phyloP scores from a whole-genome alignment of 2,329 filamentous ascomycete species.

The Cladosporium colombiae region DNA sequence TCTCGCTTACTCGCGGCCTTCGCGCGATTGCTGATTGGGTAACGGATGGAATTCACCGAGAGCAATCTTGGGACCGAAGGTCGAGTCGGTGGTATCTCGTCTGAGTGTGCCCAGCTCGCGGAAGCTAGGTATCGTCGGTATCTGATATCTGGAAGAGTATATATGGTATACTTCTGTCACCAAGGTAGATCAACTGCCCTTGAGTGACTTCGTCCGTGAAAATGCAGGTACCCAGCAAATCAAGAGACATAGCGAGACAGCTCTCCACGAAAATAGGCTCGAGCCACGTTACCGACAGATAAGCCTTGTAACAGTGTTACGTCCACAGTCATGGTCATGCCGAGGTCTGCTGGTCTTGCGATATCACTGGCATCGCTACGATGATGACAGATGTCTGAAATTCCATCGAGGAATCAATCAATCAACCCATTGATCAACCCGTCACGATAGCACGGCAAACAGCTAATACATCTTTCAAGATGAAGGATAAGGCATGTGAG shows the following conservation, averaged over 20 bases:
- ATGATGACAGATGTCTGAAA: not conserved
- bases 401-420: not conserved
- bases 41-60: not conserved
- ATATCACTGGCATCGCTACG: not conserved
- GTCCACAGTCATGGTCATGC: not conserved
- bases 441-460: not conserved
- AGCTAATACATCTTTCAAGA: not conserved
- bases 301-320: not conserved
- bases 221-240: constrained; percentile 20
- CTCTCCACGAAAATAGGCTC: not conserved
- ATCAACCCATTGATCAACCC: not conserved
- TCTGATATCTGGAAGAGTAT: not conserved
- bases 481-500: constrained; percentile 4
- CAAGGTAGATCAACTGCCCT: not conserved
- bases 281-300: not conserved
- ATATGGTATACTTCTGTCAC: not conserved
- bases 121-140: not conserved
- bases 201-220: not conserved
- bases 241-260: not conserved
- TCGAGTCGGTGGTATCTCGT: not conserved
- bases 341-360: not conserved
- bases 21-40: constrained; percentile 17
- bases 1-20: constrained; percentile 18
- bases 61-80: not conserved
- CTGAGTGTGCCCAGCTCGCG: not conserved